Evolutionary conservation across 2,329 filamentous ascomycete genomes (phyloP).

Genomic region (Cercospora sp.): DNA sequence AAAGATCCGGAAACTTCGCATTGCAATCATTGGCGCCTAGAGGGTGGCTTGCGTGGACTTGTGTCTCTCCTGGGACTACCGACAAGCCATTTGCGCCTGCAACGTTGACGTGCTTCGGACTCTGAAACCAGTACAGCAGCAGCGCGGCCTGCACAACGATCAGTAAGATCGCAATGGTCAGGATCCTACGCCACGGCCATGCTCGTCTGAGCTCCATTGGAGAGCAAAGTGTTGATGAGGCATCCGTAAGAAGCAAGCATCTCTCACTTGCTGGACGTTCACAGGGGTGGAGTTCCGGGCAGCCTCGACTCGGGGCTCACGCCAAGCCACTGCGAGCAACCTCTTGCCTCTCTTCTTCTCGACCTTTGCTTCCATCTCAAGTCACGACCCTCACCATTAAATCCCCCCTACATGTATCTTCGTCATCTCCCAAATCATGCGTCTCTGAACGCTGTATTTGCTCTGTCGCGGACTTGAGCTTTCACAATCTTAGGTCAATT

Average conservation of each 20-base stretch:
- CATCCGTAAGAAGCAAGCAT: neutral
- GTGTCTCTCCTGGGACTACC: neutral
- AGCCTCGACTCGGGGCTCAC: neutral
- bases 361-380: neutral
- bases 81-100: neutral
- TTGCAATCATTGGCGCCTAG: conserved; percentile 41
- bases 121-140: neutral
- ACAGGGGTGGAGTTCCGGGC: neutral
- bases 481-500: neutral
- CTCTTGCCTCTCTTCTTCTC: neutral
- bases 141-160: neutral
- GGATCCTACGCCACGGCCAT: conserved; percentile 2
- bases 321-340: neutral
- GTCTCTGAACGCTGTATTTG: neutral
- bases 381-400: neutral
- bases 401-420: neutral
- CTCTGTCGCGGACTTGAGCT: neutral
- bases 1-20: conserved; percentile 52
- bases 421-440: neutral
- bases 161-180: neutral
- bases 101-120: neutral
- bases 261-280: neutral
- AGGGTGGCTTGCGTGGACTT: neutral
- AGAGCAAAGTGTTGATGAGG: neutral
- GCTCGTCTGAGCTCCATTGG: neutral